Conservation (phyloP, 2,329 filamentous ascomycete genomes). For the Hypoxylon sp. region DNA sequence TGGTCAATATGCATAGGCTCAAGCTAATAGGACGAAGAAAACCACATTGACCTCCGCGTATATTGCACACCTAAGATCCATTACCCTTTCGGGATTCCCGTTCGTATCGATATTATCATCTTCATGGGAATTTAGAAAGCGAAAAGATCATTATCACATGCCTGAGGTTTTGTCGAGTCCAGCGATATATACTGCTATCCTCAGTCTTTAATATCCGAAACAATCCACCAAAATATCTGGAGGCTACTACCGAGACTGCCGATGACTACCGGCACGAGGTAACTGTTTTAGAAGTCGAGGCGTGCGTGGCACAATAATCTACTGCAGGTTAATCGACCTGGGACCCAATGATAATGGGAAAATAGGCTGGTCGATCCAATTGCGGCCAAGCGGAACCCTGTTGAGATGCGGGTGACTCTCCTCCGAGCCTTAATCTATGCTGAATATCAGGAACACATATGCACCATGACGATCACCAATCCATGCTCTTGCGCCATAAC, state of each 20-base stretch:
- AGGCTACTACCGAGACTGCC: conserved; percentile 26
- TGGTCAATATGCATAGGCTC: not conserved
- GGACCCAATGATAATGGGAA: conserved; percentile 16
- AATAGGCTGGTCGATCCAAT: conserved; percentile 16
- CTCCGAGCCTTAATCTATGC: conserved; percentile 43
- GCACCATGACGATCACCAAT: conserved; percentile 38
- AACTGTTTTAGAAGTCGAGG: conserved; percentile 21
- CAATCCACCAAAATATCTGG: conserved; percentile 22
- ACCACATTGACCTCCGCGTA: not conserved
- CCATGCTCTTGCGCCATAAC: conserved; percentile 42
- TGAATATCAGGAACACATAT: conserved; percentile 42
- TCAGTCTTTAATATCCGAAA: conserved; percentile 30
- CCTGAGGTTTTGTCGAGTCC: not conserved
- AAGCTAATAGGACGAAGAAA: conserved; percentile 9
- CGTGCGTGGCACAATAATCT: conserved; percentile 24
- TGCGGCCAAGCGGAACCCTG: conserved; percentile 34
- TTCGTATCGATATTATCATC: conserved; percentile 10
- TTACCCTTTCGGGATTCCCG: not conserved
- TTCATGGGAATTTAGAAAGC: not conserved
- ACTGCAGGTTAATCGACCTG: conserved; percentile 22
- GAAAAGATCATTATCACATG: conserved; percentile 21
- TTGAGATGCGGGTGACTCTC: conserved; percentile 36
- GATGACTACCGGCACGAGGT: conserved; percentile 29
- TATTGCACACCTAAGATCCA: conserved; percentile 19
- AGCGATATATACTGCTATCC: conserved; percentile 17